Evolutionary conservation across 306 rosid genomes (phyloP), one percentile per base, ranked within the genome.

Genomic region (Prunus dulcis): DNA sequence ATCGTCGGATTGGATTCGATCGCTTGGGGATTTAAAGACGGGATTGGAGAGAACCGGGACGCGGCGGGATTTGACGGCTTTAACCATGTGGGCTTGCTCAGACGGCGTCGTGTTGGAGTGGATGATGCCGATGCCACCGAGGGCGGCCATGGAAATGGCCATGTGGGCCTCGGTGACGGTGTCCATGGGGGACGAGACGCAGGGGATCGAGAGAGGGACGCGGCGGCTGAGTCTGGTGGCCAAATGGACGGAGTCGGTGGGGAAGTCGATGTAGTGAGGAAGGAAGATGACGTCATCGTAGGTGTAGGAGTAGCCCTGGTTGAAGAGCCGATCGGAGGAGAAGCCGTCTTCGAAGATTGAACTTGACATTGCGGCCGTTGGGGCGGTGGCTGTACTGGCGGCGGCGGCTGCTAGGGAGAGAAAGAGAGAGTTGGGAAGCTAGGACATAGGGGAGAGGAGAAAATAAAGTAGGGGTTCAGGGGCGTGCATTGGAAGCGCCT

Each of bases 161-260:
- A 91, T 93, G 81, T 80, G 50, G 2, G 92, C 60, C 76, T 91
- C 98, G 10, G 96, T 91, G 57, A 93, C 92, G 17, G 97, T 91
- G 73, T 93, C 98, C 98, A 93, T 91, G 0, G 98, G 98, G n/a
- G 98, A 93, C n/a, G 98, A 88, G 15, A 91, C 90, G 72, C 91
- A 73, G 49, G 98, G 98, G n/a, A 84, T 61, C 15, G 87, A 74
- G 65, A 91, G 93, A 0, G 84, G 53, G 64, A 93, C 8, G 34
- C 84, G 86, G 69, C 97, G 96, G 62, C 84, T 83, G 80, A 93
- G 88, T 3, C 71, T 78, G 53, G 98, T 78, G 74, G 82, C 64
- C 52, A 91, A 87, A 27, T 71, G 76, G 78, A 93, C 98, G 11
- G 87, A 63, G 41, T 89, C 97, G 22, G 93, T 88, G 51, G 97